phyloP scores from a whole-genome alignment of 129 eudicot species.

The Mikania micrantha region DNA sequence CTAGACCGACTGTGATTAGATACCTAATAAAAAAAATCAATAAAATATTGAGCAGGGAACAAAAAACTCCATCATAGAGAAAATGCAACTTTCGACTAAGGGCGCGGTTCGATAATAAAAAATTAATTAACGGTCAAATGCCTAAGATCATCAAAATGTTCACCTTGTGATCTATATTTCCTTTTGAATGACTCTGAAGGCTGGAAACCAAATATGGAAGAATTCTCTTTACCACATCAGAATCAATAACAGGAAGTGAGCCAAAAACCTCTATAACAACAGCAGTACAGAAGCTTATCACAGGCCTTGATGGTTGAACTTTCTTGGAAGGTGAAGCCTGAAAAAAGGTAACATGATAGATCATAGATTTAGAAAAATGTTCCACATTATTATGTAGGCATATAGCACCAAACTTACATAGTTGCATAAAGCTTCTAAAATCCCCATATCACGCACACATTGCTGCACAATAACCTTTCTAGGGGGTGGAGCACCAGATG shows the following conservation, averaged over 20 bases:
- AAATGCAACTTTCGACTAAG: not conserved
- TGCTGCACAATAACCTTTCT: conserved; percentile 88
- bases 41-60: not conserved
- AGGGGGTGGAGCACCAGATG: conserved; percentile 81
- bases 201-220: conserved; percentile 71
- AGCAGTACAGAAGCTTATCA: conserved; percentile 77
- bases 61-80: not conserved
- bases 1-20: no score
- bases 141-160: not conserved
- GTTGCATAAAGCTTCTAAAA: conserved; percentile 71
- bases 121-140: not conserved
- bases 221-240: conserved; percentile 63
- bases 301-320: conserved; percentile 56
- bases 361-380: not conserved
- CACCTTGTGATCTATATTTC: conserved; percentile 68
- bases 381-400: not conserved
- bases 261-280: conserved; percentile 78
- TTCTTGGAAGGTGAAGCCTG: conserved; percentile 71
- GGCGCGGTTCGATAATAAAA: not conserved
- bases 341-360: not conserved
- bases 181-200: conserved; percentile 45
- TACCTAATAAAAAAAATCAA: not conserved
- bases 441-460: conserved; percentile 67
- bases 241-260: conserved; percentile 39
- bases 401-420: conserved; percentile 39